Evolutionary conservation across 371 early-diverging fungal genomes (phyloP).

Genomic region (Mucor circinelloides): DNA sequence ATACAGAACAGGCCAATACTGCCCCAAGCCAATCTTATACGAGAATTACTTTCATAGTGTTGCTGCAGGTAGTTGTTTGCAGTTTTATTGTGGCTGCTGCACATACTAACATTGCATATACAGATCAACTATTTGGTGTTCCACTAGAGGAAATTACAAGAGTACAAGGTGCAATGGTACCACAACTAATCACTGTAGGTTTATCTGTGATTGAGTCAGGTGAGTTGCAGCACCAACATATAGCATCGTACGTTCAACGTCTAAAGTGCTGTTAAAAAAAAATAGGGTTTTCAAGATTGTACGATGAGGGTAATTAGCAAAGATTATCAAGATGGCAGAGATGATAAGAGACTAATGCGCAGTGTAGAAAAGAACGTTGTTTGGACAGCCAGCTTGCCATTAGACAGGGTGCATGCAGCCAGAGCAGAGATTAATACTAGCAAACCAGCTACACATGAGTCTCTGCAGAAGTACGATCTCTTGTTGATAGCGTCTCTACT

Average conservation of each 20-base stretch:
- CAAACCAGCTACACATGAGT: constrained; percentile 48
- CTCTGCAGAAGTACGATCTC: constrained; percentile 59
- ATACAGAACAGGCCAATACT: constrained; percentile 68
- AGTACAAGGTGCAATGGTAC: constrained; percentile 57
- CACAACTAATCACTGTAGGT: constrained; percentile 61
- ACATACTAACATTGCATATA: neutral
- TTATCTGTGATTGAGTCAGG: constrained; percentile 43
- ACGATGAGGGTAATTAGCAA: constrained; percentile 33
- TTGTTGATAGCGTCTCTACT: constrained; percentile 63
- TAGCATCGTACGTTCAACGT: constrained; percentile 1
- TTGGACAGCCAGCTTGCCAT: constrained; percentile 64
- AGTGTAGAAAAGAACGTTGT: constrained; percentile 33
- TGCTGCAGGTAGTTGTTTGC: constrained; percentile 40
- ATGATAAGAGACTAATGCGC: neutral
- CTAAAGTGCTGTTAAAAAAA: neutral
- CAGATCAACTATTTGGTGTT: constrained; percentile 77
- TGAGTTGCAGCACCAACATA: constrained; percentile 11
- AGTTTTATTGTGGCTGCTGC: neutral
- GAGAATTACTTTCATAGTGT: constrained; percentile 60
- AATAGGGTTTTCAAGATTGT: constrained; percentile 26
- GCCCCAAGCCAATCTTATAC: constrained; percentile 67
- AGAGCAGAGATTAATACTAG: constrained; percentile 62
- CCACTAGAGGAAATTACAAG: constrained; percentile 66
- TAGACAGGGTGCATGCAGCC: constrained; percentile 64
- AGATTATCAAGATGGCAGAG: neutral